These are phyloP conservation scores for Aspergillus spinulosporus DNA, from an alignment of 2,329 filamentous ascomycete genomes.

Conservation along the genomic window DNA sequence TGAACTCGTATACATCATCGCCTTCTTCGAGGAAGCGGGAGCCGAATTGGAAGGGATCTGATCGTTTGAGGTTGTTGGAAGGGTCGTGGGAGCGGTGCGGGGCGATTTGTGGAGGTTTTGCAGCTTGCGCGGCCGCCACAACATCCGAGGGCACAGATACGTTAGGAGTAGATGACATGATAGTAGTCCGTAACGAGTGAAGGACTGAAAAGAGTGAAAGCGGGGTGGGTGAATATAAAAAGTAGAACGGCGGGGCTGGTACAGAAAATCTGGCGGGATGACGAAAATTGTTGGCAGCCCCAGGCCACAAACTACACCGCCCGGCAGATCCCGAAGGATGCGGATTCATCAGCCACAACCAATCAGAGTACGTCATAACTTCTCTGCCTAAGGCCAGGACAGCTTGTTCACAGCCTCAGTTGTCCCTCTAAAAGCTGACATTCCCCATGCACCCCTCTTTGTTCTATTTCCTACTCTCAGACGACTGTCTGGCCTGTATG, in stretches of 20 bases:
- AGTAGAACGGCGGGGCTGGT: not conserved
- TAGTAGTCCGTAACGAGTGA: slow-evolving; percentile 1
- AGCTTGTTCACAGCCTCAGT: slow-evolving; percentile 18
- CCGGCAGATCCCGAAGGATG: not conserved
- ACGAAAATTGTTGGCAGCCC: slow-evolving; percentile 3
- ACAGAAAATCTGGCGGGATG: not conserved
- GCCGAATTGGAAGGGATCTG: slow-evolving; percentile 93
- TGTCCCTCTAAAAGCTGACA: slow-evolving; percentile 6
- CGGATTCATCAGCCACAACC: slow-evolving; percentile 8
- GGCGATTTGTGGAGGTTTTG: slow-evolving; percentile 50
- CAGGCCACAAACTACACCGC: not conserved
- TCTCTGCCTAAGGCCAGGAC: slow-evolving; percentile 13
- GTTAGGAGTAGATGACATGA: slow-evolving; percentile 15
- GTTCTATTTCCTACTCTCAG: not conserved
- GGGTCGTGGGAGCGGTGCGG: slow-evolving; percentile 69
- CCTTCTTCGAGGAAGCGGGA: slow-evolving; percentile 78
- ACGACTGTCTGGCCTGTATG: slow-evolving; percentile 3
- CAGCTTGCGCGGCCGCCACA: slow-evolving; percentile 42
- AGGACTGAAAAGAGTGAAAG: not conserved
- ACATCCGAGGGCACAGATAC: slow-evolving; percentile 30
- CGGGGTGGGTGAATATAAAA: not conserved
- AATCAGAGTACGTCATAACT: slow-evolving; percentile 2
- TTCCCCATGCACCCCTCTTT: slow-evolving; percentile 5
- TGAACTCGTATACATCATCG: slow-evolving; percentile 94
- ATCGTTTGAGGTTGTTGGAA: slow-evolving; percentile 76